Evolutionary conservation across 2,329 filamentous ascomycete genomes (phyloP), one percentile per base, ranked within the genome.

Genomic region (Teratosphaeria zuluensis): DNA sequence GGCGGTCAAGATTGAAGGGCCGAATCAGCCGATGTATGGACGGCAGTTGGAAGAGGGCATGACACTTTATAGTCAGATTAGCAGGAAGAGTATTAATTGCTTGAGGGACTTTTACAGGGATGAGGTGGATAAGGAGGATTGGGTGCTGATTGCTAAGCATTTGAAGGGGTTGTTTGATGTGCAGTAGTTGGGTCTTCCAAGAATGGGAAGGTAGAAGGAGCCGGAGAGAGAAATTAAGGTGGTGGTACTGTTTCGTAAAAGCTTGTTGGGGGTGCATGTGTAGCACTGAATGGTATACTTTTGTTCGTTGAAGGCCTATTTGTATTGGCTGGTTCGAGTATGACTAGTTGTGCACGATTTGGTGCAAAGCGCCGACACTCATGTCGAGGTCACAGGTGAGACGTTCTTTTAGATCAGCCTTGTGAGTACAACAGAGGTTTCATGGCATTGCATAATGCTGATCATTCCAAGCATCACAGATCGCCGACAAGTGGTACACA

Each of bases 31-130:
- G 16, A 84, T 88, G 60, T 99, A 99, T 38, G 60, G 60, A 59
- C 88, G 94, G 61, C 94, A 99, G 63, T 83, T 99, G 55, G 94
- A 99, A 75, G 92, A 99, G 74, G 84, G 85, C 63, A 94, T 99
- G 73, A 81, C 78, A 1, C 81, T 99, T 14, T 97, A 96, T 82
- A 92, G 88, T 64, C 80, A 88, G 61, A 90, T 99, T 68, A 94
- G 89, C 51, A 84, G 94, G 66, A 81, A 84, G 66, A 94, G 88
- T 70, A 99, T 99, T 74, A 90, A 99, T 76, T 91, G 87, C 8
- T 83, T 99, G 64, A 99, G 99, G 82, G 90, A 96, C 72, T 96
- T 90, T 74, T 99, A 96, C 78, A 82, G 92, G 58, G 79, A 84
- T 59, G 92, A 96, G 61, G 90, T 96, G 51, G 83, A 82, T 54